phyloP scores from a whole-genome alignment of 495 filamentous ascomycete species.

The Neurospora hispaniola region DNA sequence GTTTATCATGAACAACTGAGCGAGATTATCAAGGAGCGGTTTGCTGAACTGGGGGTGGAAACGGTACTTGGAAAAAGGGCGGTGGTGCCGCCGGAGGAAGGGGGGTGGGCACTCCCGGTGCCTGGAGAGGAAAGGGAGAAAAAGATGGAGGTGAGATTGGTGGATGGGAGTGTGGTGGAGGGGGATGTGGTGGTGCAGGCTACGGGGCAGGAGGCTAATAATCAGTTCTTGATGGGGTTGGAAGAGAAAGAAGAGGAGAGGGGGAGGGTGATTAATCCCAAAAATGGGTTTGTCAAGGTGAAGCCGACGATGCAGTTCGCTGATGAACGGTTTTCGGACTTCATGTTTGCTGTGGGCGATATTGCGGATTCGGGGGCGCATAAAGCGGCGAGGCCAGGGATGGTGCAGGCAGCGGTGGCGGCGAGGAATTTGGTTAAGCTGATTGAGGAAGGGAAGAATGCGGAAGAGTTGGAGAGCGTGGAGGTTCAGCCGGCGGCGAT shows the following conservation, averaged over 20 bases:
- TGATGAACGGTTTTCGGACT: constrained; percentile 18
- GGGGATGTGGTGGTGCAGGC: constrained; percentile 17
- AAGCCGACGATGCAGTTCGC: constrained; percentile 44
- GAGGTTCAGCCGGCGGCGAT: constrained; percentile 31
- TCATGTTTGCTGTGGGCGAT: constrained; percentile 48
- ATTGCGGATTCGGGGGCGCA: constrained; percentile 46
- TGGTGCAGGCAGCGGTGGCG: constrained; percentile 43
- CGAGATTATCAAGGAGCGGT: constrained; percentile 28
- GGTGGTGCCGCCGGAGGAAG: constrained; percentile 3
- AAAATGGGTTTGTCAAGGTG: constrained; percentile 41
- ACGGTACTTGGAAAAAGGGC: constrained; percentile 4
- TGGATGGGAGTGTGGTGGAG: constrained; percentile 3
- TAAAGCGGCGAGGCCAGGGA: constrained; percentile 44
- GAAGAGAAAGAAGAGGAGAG: background rate
- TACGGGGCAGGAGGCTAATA: constrained; percentile 40
- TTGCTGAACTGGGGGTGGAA: constrained; percentile 30
- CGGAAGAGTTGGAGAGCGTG: constrained; percentile 19
- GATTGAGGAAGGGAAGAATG: constrained; percentile 18
- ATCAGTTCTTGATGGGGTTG: constrained; percentile 37
- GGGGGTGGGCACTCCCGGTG: constrained; percentile 14
- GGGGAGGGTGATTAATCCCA: constrained; percentile 26
- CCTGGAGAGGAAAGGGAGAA: background rate
- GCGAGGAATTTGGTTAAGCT: constrained; percentile 42
- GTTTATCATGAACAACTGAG: constrained; percentile 40
- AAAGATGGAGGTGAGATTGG: constrained; percentile 4